phyloP scores from a whole-genome alignment of 2,329 filamentous ascomycete genomes.

The Colletotrichum melonis region DNA sequence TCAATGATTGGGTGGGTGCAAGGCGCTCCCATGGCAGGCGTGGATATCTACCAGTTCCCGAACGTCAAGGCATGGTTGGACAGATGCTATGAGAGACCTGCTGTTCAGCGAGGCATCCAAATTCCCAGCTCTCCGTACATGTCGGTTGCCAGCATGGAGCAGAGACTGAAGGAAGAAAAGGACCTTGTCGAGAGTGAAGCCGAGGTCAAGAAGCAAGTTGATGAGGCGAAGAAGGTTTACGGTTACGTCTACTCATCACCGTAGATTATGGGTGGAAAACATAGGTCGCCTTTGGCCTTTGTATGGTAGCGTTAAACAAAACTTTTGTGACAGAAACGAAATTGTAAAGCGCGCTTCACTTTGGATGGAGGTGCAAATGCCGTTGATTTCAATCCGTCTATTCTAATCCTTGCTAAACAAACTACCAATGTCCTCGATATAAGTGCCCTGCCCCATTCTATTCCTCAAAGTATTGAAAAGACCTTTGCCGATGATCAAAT shows the following conservation, averaged over 20 bases:
- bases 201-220: conserved; percentile 42
- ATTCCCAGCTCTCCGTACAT: conserved; percentile 62
- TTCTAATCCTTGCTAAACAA: too few species aligned
- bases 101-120: conserved; percentile 71
- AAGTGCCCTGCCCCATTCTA: too few species aligned
- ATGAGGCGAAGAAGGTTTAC: conserved; percentile 39
- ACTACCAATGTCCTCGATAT: too few species aligned
- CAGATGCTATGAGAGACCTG: conserved; percentile 67
- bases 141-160: conserved; percentile 52
- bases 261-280: not conserved
- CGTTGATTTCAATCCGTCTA: too few species aligned
- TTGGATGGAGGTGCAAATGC: not conserved
- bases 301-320: not conserved
- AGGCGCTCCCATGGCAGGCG: conserved; percentile 65
- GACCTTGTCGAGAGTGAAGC: conserved; percentile 60
- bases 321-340: not conserved
- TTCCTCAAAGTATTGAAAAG: too few species aligned
- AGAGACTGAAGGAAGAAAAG: conserved; percentile 55
- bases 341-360: not conserved
- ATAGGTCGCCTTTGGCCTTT: not conserved
- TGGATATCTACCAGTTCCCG: conserved; percentile 75
- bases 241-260: conserved; percentile 51
- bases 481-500: too few species aligned
- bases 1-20: conserved; percentile 76
- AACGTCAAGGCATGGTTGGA: conserved; percentile 75